Percentiles rank a stretch among this genome's conserved stretches.
Evolutionary conservation across 768 basidiomycete species (phyloP).

Genomic region (Termitomyces sp.): DNA sequence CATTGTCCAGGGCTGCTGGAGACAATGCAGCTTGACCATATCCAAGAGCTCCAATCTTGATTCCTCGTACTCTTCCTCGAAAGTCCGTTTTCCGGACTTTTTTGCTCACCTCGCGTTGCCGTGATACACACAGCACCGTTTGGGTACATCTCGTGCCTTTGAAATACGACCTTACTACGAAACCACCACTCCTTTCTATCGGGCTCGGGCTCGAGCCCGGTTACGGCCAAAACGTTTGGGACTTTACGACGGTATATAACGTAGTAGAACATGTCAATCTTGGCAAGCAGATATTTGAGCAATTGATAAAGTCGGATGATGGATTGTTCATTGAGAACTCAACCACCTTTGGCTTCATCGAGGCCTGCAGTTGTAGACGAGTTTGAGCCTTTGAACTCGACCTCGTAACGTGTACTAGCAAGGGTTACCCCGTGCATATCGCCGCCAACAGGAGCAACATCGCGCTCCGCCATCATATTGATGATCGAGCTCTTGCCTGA

Average conservation of each 20-base stretch:
- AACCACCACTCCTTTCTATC: constrained; percentile 34
- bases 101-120: constrained; percentile 23
- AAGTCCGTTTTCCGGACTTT: constrained; percentile 15
- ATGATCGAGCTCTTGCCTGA: constrained; percentile 40
- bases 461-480: constrained; percentile 32
- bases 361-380: constrained; percentile 38
- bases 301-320: constrained; percentile 25
- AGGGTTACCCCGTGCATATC: constrained; percentile 34
- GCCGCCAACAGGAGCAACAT: constrained; percentile 28
- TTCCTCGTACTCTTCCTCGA: constrained; percentile 27
- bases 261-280: constrained; percentile 37
- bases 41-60: constrained; percentile 24
- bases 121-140: constrained; percentile 37
- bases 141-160: constrained; percentile 25
- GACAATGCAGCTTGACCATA: constrained; percentile 16
- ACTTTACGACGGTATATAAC: constrained; percentile 36
- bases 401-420: constrained; percentile 21
- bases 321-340: constrained; percentile 19
- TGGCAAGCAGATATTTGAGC: constrained; percentile 27
- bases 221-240: constrained; percentile 35
- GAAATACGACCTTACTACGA: constrained; percentile 26
- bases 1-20: constrained; percentile 13
- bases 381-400: constrained; percentile 18
- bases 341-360: constrained; percentile 28
- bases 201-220: constrained; percentile 31